These are phyloP conservation scores for Pittosporum tobira DNA, from an alignment of 129 eudicot species.

Conservation along the genomic window DNA sequence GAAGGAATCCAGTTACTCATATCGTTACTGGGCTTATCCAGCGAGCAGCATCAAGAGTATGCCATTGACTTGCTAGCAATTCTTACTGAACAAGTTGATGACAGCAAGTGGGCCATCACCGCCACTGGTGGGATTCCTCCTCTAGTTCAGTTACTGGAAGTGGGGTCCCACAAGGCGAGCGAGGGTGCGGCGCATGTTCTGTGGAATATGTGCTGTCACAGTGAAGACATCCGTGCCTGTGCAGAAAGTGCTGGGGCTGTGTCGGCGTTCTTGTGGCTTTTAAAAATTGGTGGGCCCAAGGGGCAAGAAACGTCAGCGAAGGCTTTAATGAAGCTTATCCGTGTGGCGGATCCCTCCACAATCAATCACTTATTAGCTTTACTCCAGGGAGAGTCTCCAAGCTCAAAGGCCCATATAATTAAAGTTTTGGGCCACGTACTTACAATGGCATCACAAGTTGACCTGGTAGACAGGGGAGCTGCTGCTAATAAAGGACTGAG, in stretches of 20 bases:
- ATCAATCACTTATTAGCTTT: conserved; percentile 60
- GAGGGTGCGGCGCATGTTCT: conserved; percentile 60
- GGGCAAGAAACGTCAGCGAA: conserved; percentile 70
- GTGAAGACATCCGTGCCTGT: conserved; percentile 67
- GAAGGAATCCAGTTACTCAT: conserved; percentile 78
- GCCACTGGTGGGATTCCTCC: conserved; percentile 94
- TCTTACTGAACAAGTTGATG: conserved; percentile 57
- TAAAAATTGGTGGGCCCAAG: conserved; percentile 51
- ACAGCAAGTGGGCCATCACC: conserved; percentile 89
- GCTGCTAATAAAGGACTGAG: conserved; percentile 58
- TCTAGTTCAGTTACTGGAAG: conserved; percentile 57
- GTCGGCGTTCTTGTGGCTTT: conserved; percentile 64
- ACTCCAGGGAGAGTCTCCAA: conserved; percentile 57
- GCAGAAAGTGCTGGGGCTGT: conserved; percentile 72
- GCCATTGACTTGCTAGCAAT: conserved; percentile 59
- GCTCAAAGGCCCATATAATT: conserved; percentile 49
- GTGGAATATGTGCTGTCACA: conserved; percentile 61
- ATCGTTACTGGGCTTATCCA: conserved; percentile 61
- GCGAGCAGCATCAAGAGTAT: conserved; percentile 74
- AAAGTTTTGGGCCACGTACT: conserved; percentile 72
- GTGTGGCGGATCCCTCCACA: conserved; percentile 39
- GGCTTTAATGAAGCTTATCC: conserved; percentile 53
- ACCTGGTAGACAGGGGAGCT: conserved; percentile 50
- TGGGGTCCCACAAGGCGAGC: conserved; percentile 60
- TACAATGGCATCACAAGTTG: conserved; percentile 42